These are phyloP conservation scores for Flammula alnicola DNA, from an alignment of 1,284 basidiomycete genomes.

Conservation along the genomic window DNA sequence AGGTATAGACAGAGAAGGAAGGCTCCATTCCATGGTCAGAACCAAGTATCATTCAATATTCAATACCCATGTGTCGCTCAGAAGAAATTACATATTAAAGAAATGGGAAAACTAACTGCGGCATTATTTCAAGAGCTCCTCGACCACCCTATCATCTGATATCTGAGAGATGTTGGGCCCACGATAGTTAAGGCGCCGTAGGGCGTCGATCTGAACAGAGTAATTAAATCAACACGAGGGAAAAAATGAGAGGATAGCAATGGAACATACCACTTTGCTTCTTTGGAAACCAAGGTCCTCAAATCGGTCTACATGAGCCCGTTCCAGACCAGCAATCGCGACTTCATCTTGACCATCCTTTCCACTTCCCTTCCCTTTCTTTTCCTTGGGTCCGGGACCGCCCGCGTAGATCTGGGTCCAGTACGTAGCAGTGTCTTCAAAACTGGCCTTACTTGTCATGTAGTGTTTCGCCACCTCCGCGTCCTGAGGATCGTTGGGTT, in stretches of 20 bases:
- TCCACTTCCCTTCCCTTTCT: constrained; percentile 34
- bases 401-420: constrained; percentile 93
- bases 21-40: too few species aligned
- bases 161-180: constrained; percentile 60
- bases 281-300: constrained; percentile 75
- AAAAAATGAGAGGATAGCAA: constrained; percentile 1
- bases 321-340: constrained; percentile 76
- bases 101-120: constrained; percentile 15
- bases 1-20: too few species aligned
- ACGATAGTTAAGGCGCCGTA: constrained; percentile 91
- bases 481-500: constrained; percentile 97
- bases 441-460: constrained; percentile 83
- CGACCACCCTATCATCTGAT: constrained; percentile 52
- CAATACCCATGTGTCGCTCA: constrained; percentile 2
- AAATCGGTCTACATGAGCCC: constrained; percentile 76
- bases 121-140: constrained; percentile 50
- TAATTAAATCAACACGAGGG: constrained; percentile 2
- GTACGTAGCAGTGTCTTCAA: constrained; percentile 92
- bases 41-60: constrained; percentile 4
- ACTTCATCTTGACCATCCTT: constrained; percentile 56
- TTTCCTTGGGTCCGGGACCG: constrained; percentile 57
- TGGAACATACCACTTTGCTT: constrained; percentile 73
- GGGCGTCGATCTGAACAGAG: constrained; percentile 73
- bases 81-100: constrained; percentile 9
- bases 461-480: constrained; percentile 99